Conservation (phyloP, 2,329 filamentous ascomycete genomes). For the Monilinia polystroma region DNA sequence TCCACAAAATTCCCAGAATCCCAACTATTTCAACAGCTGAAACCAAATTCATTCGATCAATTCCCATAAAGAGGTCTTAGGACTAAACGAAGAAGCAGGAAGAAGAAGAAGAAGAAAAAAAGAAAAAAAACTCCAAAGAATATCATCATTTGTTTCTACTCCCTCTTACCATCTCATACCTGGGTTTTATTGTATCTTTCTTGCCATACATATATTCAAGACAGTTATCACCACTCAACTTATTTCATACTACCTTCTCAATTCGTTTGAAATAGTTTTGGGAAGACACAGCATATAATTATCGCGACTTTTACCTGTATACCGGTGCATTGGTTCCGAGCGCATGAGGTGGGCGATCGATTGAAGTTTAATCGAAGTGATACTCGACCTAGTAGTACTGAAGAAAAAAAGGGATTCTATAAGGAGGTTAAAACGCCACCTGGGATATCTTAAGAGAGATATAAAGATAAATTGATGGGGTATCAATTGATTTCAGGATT, state of each 20-base stretch:
- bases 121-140: not conserved
- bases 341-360: slow-evolving; percentile 21
- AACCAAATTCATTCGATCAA: not conserved
- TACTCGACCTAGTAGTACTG: not conserved
- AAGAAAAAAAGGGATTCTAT: not conserved
- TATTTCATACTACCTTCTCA: not conserved
- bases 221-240: slow-evolving; percentile 13
- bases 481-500: not conserved
- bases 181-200: not conserved
- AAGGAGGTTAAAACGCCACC: slow-evolving; percentile 22
- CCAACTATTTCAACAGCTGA: slow-evolving; percentile 5
- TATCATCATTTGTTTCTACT: not conserved
- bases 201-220: slow-evolving; percentile 12
- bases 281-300: slow-evolving; percentile 15
- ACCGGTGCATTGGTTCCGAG: slow-evolving; percentile 24
- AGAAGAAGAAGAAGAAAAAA: no score
- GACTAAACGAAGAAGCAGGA: not conserved
- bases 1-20: slow-evolving; percentile 6
- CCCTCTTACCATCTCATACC: not conserved
- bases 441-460: not conserved
- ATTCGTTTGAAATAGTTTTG: not conserved
- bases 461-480: not conserved
- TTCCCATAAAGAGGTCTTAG: not conserved
- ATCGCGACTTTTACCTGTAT: slow-evolving; percentile 13
- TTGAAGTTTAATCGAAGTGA: slow-evolving; percentile 20